phyloP scores from a whole-genome alignment of 2,329 filamentous ascomycete species.

The Helotiales sp. region DNA sequence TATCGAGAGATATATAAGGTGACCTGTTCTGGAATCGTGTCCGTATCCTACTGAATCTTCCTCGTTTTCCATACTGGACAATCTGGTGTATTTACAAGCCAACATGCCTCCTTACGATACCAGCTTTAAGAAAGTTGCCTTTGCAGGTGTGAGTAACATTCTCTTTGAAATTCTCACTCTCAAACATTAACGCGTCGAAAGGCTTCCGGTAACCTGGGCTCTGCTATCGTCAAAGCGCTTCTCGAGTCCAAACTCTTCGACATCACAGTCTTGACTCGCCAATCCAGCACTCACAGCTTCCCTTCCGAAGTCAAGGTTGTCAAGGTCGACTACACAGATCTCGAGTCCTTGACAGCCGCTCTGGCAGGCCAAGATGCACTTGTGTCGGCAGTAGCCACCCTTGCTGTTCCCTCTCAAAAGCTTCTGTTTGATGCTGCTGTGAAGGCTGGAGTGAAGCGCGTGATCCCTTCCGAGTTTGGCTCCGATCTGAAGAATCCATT shows the following conservation, averaged over 20 bases:
- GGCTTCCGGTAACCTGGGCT: slow-evolving; percentile 35
- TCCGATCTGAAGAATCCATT: slow-evolving; percentile 47
- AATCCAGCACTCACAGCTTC: slow-evolving; percentile 27
- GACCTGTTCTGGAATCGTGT: not conserved
- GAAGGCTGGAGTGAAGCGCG: slow-evolving; percentile 62
- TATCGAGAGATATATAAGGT: slow-evolving; percentile 10
- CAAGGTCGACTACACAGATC: slow-evolving; percentile 51
- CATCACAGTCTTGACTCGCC: slow-evolving; percentile 55
- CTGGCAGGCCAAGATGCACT: slow-evolving; percentile 63
- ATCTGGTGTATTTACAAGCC: not conserved
- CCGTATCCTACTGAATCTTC: not conserved
- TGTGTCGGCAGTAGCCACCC: slow-evolving; percentile 51
- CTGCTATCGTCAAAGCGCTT: slow-evolving; percentile 33
- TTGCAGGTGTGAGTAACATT: slow-evolving; percentile 34
- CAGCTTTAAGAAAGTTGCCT: slow-evolving; percentile 32
- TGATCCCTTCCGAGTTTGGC: slow-evolving; percentile 63
- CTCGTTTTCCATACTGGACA: not conserved
- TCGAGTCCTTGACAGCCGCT: slow-evolving; percentile 49
- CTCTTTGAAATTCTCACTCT: not conserved
- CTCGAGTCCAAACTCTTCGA: slow-evolving; percentile 44
- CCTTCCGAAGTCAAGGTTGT: slow-evolving; percentile 48
- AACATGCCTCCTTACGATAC: slow-evolving; percentile 32
- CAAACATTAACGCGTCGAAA: slow-evolving; percentile 15
- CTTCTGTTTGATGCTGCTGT: slow-evolving; percentile 61
- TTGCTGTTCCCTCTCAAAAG: slow-evolving; percentile 49